Conservation (phyloP, 495 filamentous ascomycete species). For the Hapsidospora chrysogenum region DNA sequence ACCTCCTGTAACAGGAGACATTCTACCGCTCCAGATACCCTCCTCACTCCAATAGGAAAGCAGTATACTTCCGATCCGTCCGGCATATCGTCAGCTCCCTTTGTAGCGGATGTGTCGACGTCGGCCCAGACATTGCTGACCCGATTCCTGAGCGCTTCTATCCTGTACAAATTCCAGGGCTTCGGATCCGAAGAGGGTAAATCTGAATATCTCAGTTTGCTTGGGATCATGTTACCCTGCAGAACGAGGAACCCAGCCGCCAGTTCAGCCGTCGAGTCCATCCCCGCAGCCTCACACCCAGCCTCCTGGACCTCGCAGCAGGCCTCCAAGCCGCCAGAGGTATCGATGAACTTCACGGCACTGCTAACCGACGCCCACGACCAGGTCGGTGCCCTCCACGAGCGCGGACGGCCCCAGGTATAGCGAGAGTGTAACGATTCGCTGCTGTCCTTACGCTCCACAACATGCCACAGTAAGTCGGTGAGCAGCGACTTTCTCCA, state of each 20-base stretch:
- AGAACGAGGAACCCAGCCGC: slow-evolving; percentile 1
- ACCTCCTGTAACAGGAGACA: too few species aligned
- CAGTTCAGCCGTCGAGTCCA: slow-evolving; percentile 6
- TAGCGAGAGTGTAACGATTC: neutral
- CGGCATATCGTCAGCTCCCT: too few species aligned
- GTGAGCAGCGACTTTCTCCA: slow-evolving; percentile 4
- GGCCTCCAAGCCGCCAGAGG: neutral
- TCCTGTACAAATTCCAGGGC: slow-evolving; percentile 2
- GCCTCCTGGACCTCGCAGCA: slow-evolving; percentile 5
- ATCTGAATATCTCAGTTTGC: neutral
- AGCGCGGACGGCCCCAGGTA: neutral
- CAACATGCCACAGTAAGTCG: slow-evolving; percentile 6
- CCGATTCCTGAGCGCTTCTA: slow-evolving; percentile 2
- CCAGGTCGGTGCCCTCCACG: slow-evolving; percentile 11
- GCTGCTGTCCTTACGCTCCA: neutral
- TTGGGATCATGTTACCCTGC: slow-evolving; percentile 3
- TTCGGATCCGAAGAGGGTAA: neutral
- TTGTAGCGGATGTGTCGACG: slow-evolving; percentile 3
- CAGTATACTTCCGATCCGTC: too few species aligned
- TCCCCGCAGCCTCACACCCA: neutral
- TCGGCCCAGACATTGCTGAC: slow-evolving; percentile 7
- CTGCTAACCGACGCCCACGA: slow-evolving; percentile 7
- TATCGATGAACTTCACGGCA: slow-evolving; percentile 3
- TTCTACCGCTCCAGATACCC: too few species aligned
- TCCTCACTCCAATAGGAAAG: too few species aligned